Evolutionary conservation across 2,329 filamentous ascomycete species (phyloP).

Genomic region (Cordyceps militaris): DNA sequence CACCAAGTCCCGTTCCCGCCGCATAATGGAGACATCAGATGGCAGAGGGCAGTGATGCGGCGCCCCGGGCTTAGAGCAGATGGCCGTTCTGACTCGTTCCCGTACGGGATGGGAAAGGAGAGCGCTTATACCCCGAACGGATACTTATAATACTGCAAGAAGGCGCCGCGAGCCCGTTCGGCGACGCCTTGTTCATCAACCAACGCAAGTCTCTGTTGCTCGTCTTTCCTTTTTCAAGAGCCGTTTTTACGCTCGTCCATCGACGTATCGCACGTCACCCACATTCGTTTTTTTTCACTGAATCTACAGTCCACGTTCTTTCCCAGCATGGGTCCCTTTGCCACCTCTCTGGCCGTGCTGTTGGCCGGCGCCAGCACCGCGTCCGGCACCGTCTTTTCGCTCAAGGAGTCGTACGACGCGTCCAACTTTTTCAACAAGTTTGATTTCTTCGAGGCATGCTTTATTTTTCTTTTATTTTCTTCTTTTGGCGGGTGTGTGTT

Average conservation of each 20-base stretch:
- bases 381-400: slow-evolving; percentile 3
- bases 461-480: not conserved
- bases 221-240: not conserved
- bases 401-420: slow-evolving; percentile 3
- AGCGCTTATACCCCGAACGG: not conserved
- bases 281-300: not conserved
- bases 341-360: not conserved
- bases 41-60: not conserved
- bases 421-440: slow-evolving; percentile 44
- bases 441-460: slow-evolving; percentile 32
- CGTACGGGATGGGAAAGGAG: not conserved
- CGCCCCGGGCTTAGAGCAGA: not conserved
- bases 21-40: not conserved
- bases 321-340: slow-evolving; percentile 1
- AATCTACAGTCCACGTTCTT: not conserved
- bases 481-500: not conserved
- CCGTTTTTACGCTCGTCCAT: slow-evolving; percentile 5
- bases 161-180: not conserved
- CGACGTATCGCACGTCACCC: slow-evolving; percentile 12
- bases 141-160: not conserved
- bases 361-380: slow-evolving; percentile 2
- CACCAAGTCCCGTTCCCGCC: not conserved
- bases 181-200: not conserved
- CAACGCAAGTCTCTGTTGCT: not conserved
- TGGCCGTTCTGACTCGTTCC: not conserved